A percentile compares a stretch with the other conserved stretches of the same genome.
Conservation (phyloP, 2,329 filamentous ascomycete species). For the Neonectria faginata region DNA sequence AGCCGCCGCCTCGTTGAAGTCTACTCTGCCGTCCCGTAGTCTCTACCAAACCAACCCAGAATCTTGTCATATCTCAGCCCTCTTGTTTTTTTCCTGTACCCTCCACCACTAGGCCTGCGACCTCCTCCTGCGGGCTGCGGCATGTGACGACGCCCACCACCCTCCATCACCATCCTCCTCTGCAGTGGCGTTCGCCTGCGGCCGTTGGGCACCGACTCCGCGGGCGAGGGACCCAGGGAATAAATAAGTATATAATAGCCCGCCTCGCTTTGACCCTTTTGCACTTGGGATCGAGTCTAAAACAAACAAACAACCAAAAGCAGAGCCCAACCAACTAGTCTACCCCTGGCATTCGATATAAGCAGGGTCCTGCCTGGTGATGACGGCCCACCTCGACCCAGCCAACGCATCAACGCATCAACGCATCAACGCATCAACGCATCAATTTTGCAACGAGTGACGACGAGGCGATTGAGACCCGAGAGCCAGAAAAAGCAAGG, state of each 20-base stretch:
- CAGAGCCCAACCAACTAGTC: background rate
- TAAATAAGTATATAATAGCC: slow-evolving; percentile 19
- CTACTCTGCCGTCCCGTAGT: too few relatives aligned
- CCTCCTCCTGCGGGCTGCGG: background rate
- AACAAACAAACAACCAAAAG: background rate
- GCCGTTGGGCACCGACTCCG: slow-evolving; percentile 28
- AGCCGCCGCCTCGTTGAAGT: background rate
- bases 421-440: slow-evolving; percentile 43
- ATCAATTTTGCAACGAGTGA: slow-evolving; percentile 17
- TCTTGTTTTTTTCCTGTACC: too few relatives aligned
- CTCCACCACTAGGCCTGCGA: too few relatives aligned
- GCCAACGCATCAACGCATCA: slow-evolving; percentile 42
- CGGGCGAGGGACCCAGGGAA: background rate
- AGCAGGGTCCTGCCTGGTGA: slow-evolving; percentile 25
- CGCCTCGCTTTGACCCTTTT: background rate
- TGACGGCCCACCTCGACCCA: slow-evolving; percentile 38
- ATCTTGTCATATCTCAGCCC: too few relatives aligned
- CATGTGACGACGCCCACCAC: slow-evolving; percentile 31
- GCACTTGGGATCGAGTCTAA: background rate
- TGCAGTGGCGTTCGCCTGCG: background rate
- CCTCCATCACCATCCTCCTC: slow-evolving; percentile 5
- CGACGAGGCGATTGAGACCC: slow-evolving; percentile 23
- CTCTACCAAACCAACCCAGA: too few relatives aligned
- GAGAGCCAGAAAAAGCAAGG: slow-evolving; percentile 16
- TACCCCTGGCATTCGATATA: background rate